Base-by-base conservation (phyloP, 805 yeast genomes). In the Cyberlindnera euphorbiiphila region DNA sequence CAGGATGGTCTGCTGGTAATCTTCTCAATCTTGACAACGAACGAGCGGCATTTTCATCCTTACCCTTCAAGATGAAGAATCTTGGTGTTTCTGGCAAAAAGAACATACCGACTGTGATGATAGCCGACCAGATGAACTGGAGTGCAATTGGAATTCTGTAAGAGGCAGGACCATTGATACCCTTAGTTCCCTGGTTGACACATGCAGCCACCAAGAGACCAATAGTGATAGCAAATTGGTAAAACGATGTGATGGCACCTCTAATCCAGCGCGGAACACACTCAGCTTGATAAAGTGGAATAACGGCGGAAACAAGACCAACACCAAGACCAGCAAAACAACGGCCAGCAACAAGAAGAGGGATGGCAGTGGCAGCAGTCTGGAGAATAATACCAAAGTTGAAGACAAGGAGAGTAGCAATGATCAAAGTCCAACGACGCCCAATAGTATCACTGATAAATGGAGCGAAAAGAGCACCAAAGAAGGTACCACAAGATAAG, bases 71-170 rank as follows among this genome's bases (percentile, higher is more conserved):
- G 21, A 85, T 79, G 43, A 62, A 73, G 61, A 63, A 85, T 52
- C 95, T 71, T 25, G 95, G 94, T 29, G 84, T 71, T 53, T 85
- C 95, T 18, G 94, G 89, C 28, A 85, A 64, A 46, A 78, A 68
- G 43, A 76, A 56, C 69, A 85, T 70, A 32, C 93, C 93, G 27
- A 59, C 48, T 36, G 72, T 69, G 38, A 85, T 64, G 33, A 81
- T 57, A 2, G 72, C 41, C n/a, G 86, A 78, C 81, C 88, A 85
- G 6, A 76, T 48, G 50, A 82, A 72, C 62, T 83, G 89, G 23
- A 85, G 50, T 11, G 80, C 88, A 48, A 84, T 71, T 18, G 93
- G 93, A 36, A 85, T 72, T 53, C 91, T 68, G 66, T 80, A 85
- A 13, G 85, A 71, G 7, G 78, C 82, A 11, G 76, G 62, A 43